Evolutionary conservation across 2,329 filamentous ascomycete genomes (phyloP), one percentile per base, ranked within the genome.

Genomic region (Colletotrichum musicola): DNA sequence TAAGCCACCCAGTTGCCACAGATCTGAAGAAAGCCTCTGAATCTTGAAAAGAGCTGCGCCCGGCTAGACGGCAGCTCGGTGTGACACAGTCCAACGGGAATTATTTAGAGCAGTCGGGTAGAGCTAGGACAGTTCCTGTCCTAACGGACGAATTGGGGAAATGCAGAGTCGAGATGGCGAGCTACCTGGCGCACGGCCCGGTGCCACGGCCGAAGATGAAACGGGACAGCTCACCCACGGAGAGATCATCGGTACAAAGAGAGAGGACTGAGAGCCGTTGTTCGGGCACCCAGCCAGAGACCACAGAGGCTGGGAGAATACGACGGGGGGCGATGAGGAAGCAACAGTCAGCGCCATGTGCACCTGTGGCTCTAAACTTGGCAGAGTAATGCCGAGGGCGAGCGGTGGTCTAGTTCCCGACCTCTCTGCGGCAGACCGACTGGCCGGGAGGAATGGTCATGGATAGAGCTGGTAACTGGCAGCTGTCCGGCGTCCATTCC

Each of bases 121-220:
- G 22, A 54, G 40, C 30, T 18, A 12, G n/a, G 10, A 40, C 16
- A 14, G 18, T 9, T 10, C 4, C 5, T 9, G 10, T 12, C 27
- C 14, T 5, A 57, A 55, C 66, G 66, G 66, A 61, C 30, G 51
- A 49, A 25, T 55, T 69, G 62, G 66, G 62, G 62, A 51, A 60
- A 47, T 27, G 25, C 62, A 61, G 50, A 16, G 22, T 35, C 10
- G 49, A 27, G 12, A 9, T 44, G 49, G 49, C 13, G 20, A 49
- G 18, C 20, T 18, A 49, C 42, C 25, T 51, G 18, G 66, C 50
- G 66, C 66, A 69, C 66, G 66, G 66, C 50, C 55, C 42, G 49
- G 66, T 55, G 55, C 62, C 56, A 51, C 62, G 66, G 62, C 50
- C 22, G 25, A 38, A 57, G 22, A 38, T 66, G 66, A 69, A 69